Percentiles rank a stretch among this genome's conserved stretches.
phyloP scores from a whole-genome alignment of 2,329 filamentous ascomycete species.

The Fusarium dlaminii region DNA sequence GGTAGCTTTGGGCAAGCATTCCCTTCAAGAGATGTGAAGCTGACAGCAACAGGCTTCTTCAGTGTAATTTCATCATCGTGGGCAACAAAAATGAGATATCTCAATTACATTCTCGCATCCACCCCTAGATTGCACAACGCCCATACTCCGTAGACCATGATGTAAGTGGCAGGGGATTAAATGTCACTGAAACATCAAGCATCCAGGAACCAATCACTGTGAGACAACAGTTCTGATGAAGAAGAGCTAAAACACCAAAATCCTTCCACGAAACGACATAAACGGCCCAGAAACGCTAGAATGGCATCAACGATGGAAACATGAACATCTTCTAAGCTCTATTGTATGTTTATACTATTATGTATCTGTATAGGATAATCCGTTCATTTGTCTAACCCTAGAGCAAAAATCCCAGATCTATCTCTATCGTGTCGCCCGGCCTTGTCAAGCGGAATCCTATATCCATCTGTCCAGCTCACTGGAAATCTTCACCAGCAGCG shows the following conservation, averaged over 20 bases:
- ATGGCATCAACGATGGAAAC: background rate
- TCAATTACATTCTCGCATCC: background rate
- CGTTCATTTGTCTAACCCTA: conserved; percentile 44
- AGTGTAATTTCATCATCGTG: background rate
- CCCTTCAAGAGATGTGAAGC: background rate
- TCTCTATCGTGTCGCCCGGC: conserved; percentile 37
- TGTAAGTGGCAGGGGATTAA: conserved; percentile 23
- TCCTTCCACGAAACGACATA: background rate
- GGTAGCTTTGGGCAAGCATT: background rate
- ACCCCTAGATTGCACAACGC: background rate
- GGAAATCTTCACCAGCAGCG: conserved; percentile 34
- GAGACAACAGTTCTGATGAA: background rate
- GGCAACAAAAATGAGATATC: background rate
- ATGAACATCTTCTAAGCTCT: conserved; percentile 21
- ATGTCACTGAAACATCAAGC: conserved; percentile 21
- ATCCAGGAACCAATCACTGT: background rate
- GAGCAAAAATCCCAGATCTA: conserved; percentile 38
- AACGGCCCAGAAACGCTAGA: background rate
- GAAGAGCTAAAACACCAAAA: background rate
- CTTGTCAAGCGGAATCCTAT: conserved; percentile 24
- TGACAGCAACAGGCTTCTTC: background rate
- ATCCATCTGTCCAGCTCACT: conserved; percentile 36
- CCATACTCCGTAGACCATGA: conserved; percentile 18
- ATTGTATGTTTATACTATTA: conserved; percentile 36
- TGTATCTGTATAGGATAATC: conserved; percentile 34